Conservation (phyloP, 495 filamentous ascomycete species). For the Trichoderma reesei region DNA sequence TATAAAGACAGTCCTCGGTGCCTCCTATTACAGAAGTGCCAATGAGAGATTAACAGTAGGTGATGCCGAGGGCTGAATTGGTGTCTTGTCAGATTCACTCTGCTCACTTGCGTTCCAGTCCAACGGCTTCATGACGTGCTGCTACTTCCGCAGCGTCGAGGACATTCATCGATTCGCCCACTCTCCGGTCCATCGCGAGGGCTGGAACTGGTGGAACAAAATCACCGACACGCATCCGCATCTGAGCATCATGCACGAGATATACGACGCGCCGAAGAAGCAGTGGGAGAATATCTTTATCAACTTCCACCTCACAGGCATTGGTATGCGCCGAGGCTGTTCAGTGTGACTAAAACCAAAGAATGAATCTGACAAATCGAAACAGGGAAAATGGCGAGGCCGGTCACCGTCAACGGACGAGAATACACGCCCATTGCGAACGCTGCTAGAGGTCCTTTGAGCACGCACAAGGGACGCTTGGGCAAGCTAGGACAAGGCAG, state of each 20-base stretch:
- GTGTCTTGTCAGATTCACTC: not conserved
- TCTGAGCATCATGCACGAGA: not conserved
- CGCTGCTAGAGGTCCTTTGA: not conserved
- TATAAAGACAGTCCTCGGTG: not conserved
- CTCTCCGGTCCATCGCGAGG: constrained; percentile 31
- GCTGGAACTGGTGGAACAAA: constrained; percentile 35
- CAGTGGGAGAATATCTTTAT: not conserved
- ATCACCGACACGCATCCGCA: not conserved
- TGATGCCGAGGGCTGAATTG: not conserved
- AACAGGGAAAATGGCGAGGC: not conserved
- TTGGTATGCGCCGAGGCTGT: not conserved
- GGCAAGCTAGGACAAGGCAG: not conserved
- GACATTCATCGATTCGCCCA: constrained; percentile 43
- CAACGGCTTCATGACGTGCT: constrained; percentile 1
- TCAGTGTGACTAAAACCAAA: too few species aligned
- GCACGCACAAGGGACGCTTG: not conserved
- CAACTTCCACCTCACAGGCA: not conserved
- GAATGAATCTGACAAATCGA: too few species aligned
- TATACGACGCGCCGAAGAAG: not conserved
- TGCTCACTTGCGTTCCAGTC: not conserved
- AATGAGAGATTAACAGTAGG: not conserved
- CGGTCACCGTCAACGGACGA: not conserved
- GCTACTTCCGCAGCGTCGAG: constrained; percentile 40
- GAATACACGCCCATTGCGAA: not conserved
- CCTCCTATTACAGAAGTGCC: not conserved